These are phyloP conservation scores for Pleurozium schreberi DNA, from an alignment of 225 moss, liverwort and hornwort species.

Conservation along the genomic window DNA sequence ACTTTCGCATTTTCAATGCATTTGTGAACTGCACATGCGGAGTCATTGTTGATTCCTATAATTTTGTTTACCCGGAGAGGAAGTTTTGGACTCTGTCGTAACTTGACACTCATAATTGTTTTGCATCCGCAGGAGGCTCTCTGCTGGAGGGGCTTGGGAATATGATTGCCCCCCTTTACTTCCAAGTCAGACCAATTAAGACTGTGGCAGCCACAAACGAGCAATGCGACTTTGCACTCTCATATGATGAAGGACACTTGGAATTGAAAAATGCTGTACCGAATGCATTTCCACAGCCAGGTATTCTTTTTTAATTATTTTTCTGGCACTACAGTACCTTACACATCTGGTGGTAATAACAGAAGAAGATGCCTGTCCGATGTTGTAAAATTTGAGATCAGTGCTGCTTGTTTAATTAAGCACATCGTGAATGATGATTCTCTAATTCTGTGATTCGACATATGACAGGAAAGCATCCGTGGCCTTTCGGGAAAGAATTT, in stretches of 20 bases:
- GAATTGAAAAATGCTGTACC: constrained; percentile 55
- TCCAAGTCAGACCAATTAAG: constrained; percentile 49
- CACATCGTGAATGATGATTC: not conserved
- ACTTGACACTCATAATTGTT: not conserved
- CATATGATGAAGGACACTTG: constrained; percentile 66
- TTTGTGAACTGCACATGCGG: not conserved
- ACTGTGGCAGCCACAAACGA: constrained; percentile 65
- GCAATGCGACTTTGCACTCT: constrained; percentile 70
- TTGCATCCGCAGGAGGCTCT: constrained; percentile 34
- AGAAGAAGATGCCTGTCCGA: not conserved
- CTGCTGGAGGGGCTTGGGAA: constrained; percentile 44
- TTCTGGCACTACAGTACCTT: not conserved
- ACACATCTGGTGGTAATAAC: not conserved
- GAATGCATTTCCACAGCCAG: constrained; percentile 74
- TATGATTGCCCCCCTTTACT: constrained; percentile 69
- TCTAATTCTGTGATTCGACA: not conserved
- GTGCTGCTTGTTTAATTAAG: not conserved
- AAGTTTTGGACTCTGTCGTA: not conserved
- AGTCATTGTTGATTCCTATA: not conserved
- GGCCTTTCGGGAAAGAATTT: constrained; percentile 59
- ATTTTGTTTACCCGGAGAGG: not conserved
- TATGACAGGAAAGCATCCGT: constrained; percentile 50
- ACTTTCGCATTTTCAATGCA: not conserved
- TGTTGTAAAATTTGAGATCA: not conserved
- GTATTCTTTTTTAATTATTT: constrained; percentile 7